Conservation (phyloP, 371 early-diverging fungal species). For the Coemansia sp. region DNA sequence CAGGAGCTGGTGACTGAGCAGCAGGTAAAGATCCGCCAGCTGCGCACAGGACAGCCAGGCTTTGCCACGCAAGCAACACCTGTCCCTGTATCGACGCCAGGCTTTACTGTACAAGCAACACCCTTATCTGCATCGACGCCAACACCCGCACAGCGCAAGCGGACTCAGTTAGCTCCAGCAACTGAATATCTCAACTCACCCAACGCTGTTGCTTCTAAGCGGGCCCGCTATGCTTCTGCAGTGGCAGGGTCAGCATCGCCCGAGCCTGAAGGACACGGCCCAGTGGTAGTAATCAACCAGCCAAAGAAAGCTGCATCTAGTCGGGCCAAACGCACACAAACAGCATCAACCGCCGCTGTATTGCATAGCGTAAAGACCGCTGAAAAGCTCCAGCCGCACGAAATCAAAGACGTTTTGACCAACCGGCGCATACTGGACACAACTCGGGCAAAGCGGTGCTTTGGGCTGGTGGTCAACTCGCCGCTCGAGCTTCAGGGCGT, state of each 20-base stretch:
- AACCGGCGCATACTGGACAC: conserved; percentile 33
- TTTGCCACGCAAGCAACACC: not conserved
- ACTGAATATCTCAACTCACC: not conserved
- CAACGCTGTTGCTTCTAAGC: not conserved
- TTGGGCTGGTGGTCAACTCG: conserved; percentile 17
- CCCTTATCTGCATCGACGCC: not conserved
- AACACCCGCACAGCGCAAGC: conserved; percentile 21
- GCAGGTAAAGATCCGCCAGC: conserved; percentile 36
- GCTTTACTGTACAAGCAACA: not conserved
- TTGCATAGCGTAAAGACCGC: not conserved
- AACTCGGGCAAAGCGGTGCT: conserved; percentile 34
- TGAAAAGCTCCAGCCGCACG: not conserved
- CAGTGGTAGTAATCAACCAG: not conserved
- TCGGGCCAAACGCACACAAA: not conserved
- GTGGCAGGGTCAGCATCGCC: not conserved
- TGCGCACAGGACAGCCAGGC: conserved; percentile 10
- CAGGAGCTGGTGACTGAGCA: conserved; percentile 44
- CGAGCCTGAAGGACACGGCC: not conserved
- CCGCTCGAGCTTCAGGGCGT: conserved; percentile 19
- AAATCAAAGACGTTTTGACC: conserved; percentile 3
- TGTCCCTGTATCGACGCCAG: not conserved
- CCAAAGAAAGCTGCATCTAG: not conserved
- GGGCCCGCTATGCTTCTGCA: not conserved
- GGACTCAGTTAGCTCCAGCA: conserved; percentile 6
- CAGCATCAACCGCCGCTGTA: not conserved